Evolutionary conservation across 805 yeast species (phyloP).

Genomic region (Priceomyces medius): DNA sequence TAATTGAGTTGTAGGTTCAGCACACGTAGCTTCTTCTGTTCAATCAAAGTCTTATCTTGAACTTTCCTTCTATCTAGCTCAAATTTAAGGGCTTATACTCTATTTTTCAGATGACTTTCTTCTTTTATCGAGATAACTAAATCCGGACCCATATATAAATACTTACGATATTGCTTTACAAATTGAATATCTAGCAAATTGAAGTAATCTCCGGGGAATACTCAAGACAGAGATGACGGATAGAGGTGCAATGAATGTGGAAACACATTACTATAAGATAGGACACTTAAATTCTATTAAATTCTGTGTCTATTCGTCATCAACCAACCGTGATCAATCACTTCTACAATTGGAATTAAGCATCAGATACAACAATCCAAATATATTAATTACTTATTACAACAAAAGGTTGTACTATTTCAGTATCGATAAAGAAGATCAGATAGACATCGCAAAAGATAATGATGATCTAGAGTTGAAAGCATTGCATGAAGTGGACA

Average conservation of each 20-base stretch:
- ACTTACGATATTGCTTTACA: background rate
- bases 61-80: too few species aligned
- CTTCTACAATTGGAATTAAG: constrained; percentile 38
- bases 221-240: constrained; percentile 10
- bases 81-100: too few species aligned
- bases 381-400: constrained; percentile 39
- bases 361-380: constrained; percentile 36
- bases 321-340: constrained; percentile 33
- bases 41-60: too few species aligned
- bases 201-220: background rate
- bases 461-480: constrained; percentile 20
- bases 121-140: background rate
- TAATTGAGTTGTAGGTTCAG: too few species aligned
- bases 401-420: constrained; percentile 40
- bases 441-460: constrained; percentile 12
- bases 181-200: background rate
- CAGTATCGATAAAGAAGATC: constrained; percentile 21
- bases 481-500: constrained; percentile 19
- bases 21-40: too few species aligned
- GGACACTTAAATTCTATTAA: constrained; percentile 34
- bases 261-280: constrained; percentile 41
- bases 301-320: constrained; percentile 29
- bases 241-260: constrained; percentile 24
- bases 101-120: too few species aligned
- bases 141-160: background rate